These are phyloP conservation scores for Rutstroemia sp. DNA, from an alignment of 2,329 filamentous ascomycete genomes.

Conservation along the genomic window DNA sequence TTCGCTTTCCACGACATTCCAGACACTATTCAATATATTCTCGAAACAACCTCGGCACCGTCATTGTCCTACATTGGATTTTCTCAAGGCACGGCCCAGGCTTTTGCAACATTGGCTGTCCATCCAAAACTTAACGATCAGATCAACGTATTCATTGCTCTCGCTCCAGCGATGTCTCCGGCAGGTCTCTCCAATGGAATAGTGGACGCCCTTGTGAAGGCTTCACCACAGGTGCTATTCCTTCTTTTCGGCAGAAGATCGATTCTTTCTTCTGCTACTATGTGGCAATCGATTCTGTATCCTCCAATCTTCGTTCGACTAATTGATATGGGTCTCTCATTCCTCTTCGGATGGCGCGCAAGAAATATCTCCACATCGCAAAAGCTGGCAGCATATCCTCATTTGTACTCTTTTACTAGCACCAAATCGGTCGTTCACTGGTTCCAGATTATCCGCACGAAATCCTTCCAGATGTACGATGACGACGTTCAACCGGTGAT, in stretches of 20 bases:
- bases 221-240: slow-evolving; percentile 86
- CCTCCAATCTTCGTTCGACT: slow-evolving; percentile 85
- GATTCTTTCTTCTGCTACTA: slow-evolving; percentile 85
- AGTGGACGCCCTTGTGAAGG: slow-evolving; percentile 87
- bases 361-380: slow-evolving; percentile 78
- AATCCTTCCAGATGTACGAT: slow-evolving; percentile 97
- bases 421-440: slow-evolving; percentile 97
- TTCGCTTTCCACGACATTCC: slow-evolving; percentile 98
- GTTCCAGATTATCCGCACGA: slow-evolving; percentile 98
- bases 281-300: slow-evolving; percentile 96
- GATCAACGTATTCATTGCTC: slow-evolving; percentile 90
- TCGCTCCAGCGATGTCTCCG: slow-evolving; percentile 94
- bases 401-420: slow-evolving; percentile 93
- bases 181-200: slow-evolving; percentile 83
- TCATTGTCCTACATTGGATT: slow-evolving; percentile 96
- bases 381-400: slow-evolving; percentile 91
- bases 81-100: slow-evolving; percentile 93
- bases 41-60: slow-evolving; percentile 71
- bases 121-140: slow-evolving; percentile 88
- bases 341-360: slow-evolving; percentile 86
- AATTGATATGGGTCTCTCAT: slow-evolving; percentile 74
- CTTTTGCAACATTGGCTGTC: slow-evolving; percentile 87
- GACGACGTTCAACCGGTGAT: slow-evolving; percentile 81
- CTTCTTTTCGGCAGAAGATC: slow-evolving; percentile 87
- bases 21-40: slow-evolving; percentile 85